Evolutionary conservation across 352 stramenopile species (phyloP), one percentile per base, ranked within the genome.

Genomic region (Globisporangium viniferum): DNA sequence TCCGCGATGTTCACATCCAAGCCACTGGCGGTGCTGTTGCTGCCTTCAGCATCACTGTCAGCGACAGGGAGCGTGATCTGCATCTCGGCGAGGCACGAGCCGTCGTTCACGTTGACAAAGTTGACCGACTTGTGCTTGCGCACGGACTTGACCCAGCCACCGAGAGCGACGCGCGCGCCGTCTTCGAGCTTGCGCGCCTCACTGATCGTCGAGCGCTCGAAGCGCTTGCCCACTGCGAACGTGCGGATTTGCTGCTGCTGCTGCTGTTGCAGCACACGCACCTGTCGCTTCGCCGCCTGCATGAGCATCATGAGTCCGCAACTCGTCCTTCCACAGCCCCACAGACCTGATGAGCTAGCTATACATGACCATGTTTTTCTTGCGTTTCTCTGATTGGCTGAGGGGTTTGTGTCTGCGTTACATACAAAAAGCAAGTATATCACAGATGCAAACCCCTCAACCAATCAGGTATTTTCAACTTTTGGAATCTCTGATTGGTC

Each of bases 21-120:
- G 5, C 71, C 71, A 48, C 64, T 89, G 73, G 63, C 64, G 68
- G 66, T 31, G 70, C 62, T 77, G 6, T 31, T 59, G 8, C 64
- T 77, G 6, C 24, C 56, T 9, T 66, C 58, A 59, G 83, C 69
- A 63, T 84, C 78, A 12, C 49, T 24, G 5, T 70, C 63, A 62
- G 88, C 77, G 36, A 89, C 80, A 5, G 80, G 74, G 31, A 97
- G 66, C 33, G 97, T 96, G 73, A 95, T 91, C 76, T 99, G 96
- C 73, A 98, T 90, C 63, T 96, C 94, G 10, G 80, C 75, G 62
- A 98, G 85, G 72, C 87, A 97, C 53, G 89, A 98, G 55, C 95
- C 95, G 78, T 99, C 96, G 78, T 98, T 98, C 53, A 99, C 86
- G 75, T 98, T 97, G 36, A 99, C 83, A 79, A 99, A 99, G 53